Conservation (phyloP, 1,284 basidiomycete genomes). For the Acaromyces ingoldii region DNA sequence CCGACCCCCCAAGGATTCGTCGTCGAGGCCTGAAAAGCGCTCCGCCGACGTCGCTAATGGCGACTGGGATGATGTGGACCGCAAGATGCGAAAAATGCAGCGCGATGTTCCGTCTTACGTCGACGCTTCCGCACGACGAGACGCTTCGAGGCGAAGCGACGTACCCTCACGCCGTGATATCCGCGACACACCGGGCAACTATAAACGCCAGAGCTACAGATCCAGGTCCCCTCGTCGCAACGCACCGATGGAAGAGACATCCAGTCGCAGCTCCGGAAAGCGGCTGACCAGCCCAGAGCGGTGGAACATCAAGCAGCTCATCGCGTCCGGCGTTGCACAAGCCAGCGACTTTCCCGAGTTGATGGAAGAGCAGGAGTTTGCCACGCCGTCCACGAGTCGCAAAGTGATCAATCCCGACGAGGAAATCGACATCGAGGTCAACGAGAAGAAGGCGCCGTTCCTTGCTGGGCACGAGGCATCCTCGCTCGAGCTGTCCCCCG, state of each 20-base stretch:
- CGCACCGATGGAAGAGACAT: no score
- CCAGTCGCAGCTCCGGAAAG: constrained; percentile 60
- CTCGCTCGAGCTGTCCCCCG: constrained; percentile 89
- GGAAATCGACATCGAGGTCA: constrained; percentile 93
- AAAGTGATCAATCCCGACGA: constrained; percentile 41
- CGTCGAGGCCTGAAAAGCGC: not conserved
- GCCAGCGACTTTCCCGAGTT: constrained; percentile 94
- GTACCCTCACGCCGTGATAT: no score
- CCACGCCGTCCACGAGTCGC: constrained; percentile 30
- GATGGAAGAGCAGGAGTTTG: constrained; percentile 60
- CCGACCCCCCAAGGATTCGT: constrained; percentile 22
- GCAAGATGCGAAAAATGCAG: not conserved
- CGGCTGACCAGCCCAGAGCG: constrained; percentile 92
- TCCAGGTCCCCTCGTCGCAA: constrained; percentile 19
- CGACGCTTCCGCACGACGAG: no score
- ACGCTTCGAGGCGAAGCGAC: no score
- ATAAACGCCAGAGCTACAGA: constrained; percentile 14
- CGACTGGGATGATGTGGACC: constrained; percentile 52
- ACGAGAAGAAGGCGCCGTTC: constrained; percentile 95
- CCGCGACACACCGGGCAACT: not conserved
- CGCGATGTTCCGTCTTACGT: no score
- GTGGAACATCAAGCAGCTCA: constrained; percentile 98
- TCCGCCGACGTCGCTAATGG: no score
- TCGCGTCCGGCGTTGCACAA: constrained; percentile 86
- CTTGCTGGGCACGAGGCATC: constrained; percentile 91